Conservation (phyloP, 1,139 yeast species). For the Taiozyma onychis region DNA sequence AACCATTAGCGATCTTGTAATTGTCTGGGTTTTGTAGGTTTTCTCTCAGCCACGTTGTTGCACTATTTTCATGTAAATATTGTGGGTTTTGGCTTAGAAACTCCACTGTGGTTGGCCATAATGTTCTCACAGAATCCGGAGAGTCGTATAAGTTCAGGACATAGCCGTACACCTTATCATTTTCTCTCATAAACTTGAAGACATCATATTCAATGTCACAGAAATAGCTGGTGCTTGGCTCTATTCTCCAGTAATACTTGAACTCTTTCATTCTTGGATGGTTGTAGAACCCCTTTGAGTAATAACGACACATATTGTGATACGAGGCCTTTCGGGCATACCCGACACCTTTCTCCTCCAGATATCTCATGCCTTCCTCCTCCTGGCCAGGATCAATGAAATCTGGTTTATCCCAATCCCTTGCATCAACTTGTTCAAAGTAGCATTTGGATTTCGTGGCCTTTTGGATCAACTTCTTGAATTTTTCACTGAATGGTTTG, state of each 20-base stretch:
- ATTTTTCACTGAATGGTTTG: conserved; percentile 51
- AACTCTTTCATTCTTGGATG: conserved; percentile 53
- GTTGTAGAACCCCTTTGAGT: conserved; percentile 58
- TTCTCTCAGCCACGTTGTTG: conserved; percentile 71
- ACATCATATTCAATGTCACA: conserved; percentile 71
- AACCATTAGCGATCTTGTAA: conserved; percentile 49
- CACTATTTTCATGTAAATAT: conserved; percentile 59
- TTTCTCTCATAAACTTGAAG: conserved; percentile 64
- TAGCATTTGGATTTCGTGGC: conserved; percentile 47
- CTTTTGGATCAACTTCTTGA: conserved; percentile 33
- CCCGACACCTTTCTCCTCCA: conserved; percentile 44
- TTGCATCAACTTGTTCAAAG: conserved; percentile 49
- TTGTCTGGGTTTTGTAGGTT: conserved; percentile 55
- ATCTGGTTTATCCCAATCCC: conserved; percentile 62
- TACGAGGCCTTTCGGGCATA: conserved; percentile 61
- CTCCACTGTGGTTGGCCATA: conserved; percentile 66
- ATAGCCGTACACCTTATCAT: conserved; percentile 64
- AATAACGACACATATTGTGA: conserved; percentile 77
- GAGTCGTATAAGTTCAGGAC: conserved; percentile 64
- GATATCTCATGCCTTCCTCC: conserved; percentile 31
- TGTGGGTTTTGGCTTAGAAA: conserved; percentile 53
- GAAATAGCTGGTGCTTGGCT: conserved; percentile 66
- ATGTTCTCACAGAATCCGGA: conserved; percentile 51
- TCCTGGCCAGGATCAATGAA: conserved; percentile 44
- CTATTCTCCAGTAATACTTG: conserved; percentile 74